Base-by-base conservation (phyloP, 306 rosid species). In the Dryas drummondii region DNA sequence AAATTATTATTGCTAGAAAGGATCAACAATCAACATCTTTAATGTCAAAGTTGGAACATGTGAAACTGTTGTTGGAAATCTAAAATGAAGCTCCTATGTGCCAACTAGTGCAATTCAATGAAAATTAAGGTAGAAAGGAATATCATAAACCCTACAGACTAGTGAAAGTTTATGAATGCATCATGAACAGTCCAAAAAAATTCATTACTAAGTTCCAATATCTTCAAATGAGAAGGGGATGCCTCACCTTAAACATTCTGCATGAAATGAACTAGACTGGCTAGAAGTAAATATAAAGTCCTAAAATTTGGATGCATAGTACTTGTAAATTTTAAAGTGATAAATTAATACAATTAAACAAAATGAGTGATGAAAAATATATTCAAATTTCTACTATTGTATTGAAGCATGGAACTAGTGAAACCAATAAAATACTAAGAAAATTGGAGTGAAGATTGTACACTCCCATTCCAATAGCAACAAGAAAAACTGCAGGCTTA, bases 381-480 rank as follows among this genome's bases (percentile, higher is more conserved):
- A 10, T 47, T 51, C 22, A 55, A 19, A 50, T 53, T 66, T 67
- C 61, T 63, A 16, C 42, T 40, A 78, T 72, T 5, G 63, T 42
- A 71, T 79, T 9, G 63, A 83, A 37, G 48, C 68, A 81, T 45
- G 47, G 47, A 72, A 56, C 51, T 69, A 52, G 61, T 26, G 55
- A 65, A 5, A 69, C 57, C 47, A 40, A 48, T 49, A 46, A 17
- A 62, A 62, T 3, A 58, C 48, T 56, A 15, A 16, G 42, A 37
- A 78, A 14, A 76, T 14, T 26, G 7, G 51, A 47, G 58, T 66
- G 65, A 68, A 64, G 57, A 42, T 80, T 96, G 5, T 88, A 94
- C 97, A 81, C 80, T 84, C 97, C 98, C 79, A 92, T 73, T 87
- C 93, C 98, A 85, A 88, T 85, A 59, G 98, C 97, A 60, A 82